Evolutionary conservation across 1,139 yeast genomes (phyloP), one percentile per base, ranked within the genome.

Genomic region (Sugiyamaella castrensis): DNA sequence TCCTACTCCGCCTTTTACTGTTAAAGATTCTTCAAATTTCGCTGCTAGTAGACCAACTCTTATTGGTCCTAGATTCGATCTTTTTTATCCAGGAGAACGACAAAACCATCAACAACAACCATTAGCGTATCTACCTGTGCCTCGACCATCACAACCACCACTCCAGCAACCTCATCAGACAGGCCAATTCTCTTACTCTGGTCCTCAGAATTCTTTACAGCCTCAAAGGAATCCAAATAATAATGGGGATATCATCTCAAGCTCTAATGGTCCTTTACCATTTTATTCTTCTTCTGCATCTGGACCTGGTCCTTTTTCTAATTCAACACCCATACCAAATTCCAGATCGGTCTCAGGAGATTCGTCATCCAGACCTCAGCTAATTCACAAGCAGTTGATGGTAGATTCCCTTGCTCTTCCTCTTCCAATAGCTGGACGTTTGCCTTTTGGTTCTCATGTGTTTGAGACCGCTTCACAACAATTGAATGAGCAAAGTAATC

Each of bases 61-160:
- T 24, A 55, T 55, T 33, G 58, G 58, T 8, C 57, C 57, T 32
- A 32, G 52, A 15, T 48, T 54, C 5, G 24, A 19, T 19, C 24
- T 19, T 19, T 19, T 19, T 4, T 19, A 19, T 19, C 24, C 24
- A 19, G 24, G 5, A 19, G 24, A 19, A 19, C 24, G 5, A 19
- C 24, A 19, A 19, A 19, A 19, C 24, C 24, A 5, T 19, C 24
- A 19, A 19, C 24, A 19, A 5, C 24, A 19, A 19, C 24, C 24
- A 19, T 19, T 19, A 33, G 41, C 31, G 13, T 43, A 35, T 5
- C 19, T 39, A 13, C 37, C 37, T 26, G 37, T 29, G 32, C 40
- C 40, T 15, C n/a, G 41, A 34, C 19, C 15, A 40, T 37, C 16
- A 31, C 46, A 13, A 34, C 33, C 11, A 10, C 12, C 16, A 34